Evolutionary conservation across 2,329 filamentous ascomycete genomes (phyloP).

Genomic region (Talaromyces marneffei): DNA sequence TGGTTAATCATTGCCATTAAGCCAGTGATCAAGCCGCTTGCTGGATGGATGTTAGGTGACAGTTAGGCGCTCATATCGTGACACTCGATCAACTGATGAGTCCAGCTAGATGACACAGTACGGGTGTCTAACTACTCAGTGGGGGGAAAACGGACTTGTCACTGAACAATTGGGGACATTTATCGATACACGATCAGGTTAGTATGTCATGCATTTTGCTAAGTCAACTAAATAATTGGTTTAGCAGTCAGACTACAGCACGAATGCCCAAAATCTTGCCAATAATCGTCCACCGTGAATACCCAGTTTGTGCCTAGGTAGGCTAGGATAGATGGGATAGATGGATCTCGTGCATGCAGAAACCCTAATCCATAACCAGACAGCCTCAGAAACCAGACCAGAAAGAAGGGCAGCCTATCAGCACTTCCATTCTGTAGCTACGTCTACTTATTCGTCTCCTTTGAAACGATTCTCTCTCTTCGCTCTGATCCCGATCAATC

Average conservation of each 20-base stretch:
- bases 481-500: background rate
- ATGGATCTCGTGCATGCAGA: slow-evolving; percentile 12
- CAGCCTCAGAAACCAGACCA: background rate
- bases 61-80: background rate
- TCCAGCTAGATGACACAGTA: background rate
- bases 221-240: background rate
- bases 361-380: background rate
- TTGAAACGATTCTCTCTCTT: background rate
- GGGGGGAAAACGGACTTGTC: background rate
- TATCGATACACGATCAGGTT: background rate
- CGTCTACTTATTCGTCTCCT: background rate
- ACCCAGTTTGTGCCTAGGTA: too few relatives aligned
- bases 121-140: background rate
- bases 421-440: background rate
- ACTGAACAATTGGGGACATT: background rate
- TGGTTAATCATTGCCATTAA: background rate
- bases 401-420: slow-evolving; percentile 14
- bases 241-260: slow-evolving; percentile 18
- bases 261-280: slow-evolving; percentile 25
- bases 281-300: background rate
- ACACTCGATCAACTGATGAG: background rate
- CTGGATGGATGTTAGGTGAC: background rate
- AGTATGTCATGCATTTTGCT: background rate
- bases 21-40: background rate
- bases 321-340: too few relatives aligned